Base-by-base conservation (phyloP, 257 asterid genomes). In the Solanum chaucha region DNA sequence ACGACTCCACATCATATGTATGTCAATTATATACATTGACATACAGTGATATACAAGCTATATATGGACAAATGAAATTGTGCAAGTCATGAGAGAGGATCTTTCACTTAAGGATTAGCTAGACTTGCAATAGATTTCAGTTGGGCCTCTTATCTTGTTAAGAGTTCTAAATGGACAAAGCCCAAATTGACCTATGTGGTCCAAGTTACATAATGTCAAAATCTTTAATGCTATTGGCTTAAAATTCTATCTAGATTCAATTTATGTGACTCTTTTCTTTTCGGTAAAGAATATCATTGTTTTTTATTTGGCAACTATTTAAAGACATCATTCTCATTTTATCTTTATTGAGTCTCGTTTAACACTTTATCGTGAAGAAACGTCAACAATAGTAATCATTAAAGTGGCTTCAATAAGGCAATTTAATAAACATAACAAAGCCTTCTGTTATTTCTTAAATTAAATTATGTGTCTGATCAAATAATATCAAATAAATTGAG, bases 211-310 rank as follows among this genome's bases (percentile, higher is more conserved):
- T 68, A 14, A 68, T 30, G 40, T 30, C 40, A 68, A 28, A 28
- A 68, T 68, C 6, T 68, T 68, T 28, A 28, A 68, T 67, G 38
- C 5, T 6, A 28, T 67, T 1, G 19, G 5, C 73, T 65, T 12
- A 11, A 28, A 67, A 26, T 67, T 3, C 19, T 0, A 0, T 67
- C 6, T 2, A 13, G 14, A 61, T 61, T 22, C 68, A 10, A 61
- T 22, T 59, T 20, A 59, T 20, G 0, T 59, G 5, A 8, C 1
- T 20, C 12, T 59, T 59, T 59, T 0, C 10, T 59, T 9, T 19
- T 0, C 1, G 5, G 1, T 19, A 59, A 20, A 59, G 5, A 20
- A 20, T 8, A 1, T 8, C 0, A 20, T 59, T 0, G 0, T 3
- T 59, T 22, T 8, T 59, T 59, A 59, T 20, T 59, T 20, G 5